Conservation (phyloP, 176 grass and related monocot genomes). For the Carex kokanica region DNA sequence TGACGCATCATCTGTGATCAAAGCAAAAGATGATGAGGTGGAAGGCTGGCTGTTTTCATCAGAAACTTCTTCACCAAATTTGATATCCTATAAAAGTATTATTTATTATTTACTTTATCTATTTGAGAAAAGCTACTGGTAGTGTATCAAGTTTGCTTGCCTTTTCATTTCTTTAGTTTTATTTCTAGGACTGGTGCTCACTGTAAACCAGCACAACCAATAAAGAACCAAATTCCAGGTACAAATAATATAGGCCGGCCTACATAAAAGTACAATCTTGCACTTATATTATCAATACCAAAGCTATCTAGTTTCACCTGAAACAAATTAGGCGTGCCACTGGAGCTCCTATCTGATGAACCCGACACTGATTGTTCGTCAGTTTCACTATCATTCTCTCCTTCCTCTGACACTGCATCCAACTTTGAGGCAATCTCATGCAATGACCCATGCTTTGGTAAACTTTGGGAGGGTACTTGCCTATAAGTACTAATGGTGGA, state of each 20-base stretch:
- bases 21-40: constrained; percentile 45
- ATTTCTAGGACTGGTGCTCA: background rate
- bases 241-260: background rate
- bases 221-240: background rate
- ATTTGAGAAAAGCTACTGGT: background rate
- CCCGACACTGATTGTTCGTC: constrained; percentile 36
- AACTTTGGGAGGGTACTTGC: constrained; percentile 36
- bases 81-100: background rate
- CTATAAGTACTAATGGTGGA: constrained; percentile 30
- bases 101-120: constrained; percentile 23
- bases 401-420: constrained; percentile 58
- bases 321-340: constrained; percentile 31
- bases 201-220: background rate
- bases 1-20: constrained; percentile 49
- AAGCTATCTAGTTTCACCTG: constrained; percentile 50
- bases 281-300: background rate
- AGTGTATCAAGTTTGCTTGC: background rate
- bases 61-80: constrained; percentile 37
- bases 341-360: constrained; percentile 47
- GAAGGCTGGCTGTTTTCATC: constrained; percentile 39
- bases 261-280: background rate
- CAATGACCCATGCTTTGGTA: constrained; percentile 36
- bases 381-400: constrained; percentile 57
- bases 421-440: constrained; percentile 38
- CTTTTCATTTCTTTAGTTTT: background rate